These are phyloP conservation scores for Rhodomyrtus tomentosa DNA, from an alignment of 345 rosid genomes.

Conservation along the genomic window DNA sequence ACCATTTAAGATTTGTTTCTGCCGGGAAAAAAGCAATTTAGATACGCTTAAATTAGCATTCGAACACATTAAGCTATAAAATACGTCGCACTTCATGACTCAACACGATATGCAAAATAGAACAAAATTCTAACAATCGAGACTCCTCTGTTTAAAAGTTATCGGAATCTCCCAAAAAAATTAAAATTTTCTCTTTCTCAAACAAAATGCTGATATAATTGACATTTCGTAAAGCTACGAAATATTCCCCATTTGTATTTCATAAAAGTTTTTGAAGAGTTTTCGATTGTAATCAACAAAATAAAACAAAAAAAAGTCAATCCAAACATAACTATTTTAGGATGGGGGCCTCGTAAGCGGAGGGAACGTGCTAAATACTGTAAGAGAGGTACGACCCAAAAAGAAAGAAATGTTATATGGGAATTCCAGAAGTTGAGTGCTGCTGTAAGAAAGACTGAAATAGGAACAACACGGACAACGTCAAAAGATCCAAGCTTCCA, in stretches of 20 bases:
- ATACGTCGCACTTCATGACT: background rate
- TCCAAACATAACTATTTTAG: background rate
- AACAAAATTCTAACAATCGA: background rate
- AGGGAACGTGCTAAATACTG: background rate
- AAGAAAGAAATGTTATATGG: background rate
- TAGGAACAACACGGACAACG: background rate
- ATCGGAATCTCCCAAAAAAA: background rate
- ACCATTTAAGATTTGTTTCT: background rate
- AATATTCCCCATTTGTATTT: background rate
- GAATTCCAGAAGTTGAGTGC: background rate
- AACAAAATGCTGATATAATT: background rate
- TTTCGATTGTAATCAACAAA: background rate
- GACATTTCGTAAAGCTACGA: background rate
- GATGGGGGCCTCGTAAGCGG: background rate
- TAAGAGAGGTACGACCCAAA: background rate
- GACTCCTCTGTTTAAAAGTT: background rate
- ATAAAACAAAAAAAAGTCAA: background rate
- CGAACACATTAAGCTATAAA: background rate
- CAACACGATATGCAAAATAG: background rate
- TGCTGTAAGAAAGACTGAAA: background rate
- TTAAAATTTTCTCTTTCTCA: background rate
- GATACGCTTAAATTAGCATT: background rate
- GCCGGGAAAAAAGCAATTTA: background rate
- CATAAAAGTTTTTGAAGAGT: background rate
- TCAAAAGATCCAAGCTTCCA: background rate